These are phyloP conservation scores for Suillus americanus DNA, from an alignment of 768 basidiomycete genomes.

Conservation along the genomic window DNA sequence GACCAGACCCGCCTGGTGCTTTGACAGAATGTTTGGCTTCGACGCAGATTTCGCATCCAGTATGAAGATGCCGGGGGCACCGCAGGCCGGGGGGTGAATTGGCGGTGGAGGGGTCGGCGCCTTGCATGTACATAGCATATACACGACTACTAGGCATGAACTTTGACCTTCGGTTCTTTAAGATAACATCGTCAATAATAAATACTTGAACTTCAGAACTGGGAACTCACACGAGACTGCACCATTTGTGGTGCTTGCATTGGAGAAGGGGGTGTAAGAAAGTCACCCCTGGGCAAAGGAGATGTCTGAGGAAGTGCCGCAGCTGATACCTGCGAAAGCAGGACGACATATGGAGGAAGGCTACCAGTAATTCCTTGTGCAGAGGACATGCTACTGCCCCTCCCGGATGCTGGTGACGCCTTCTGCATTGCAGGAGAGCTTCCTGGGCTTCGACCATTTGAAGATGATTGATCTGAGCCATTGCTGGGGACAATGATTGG, in stretches of 20 bases:
- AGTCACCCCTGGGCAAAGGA: slow-evolving; percentile 8
- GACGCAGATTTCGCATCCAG: slow-evolving; percentile 76
- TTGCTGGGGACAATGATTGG: slow-evolving; percentile 30
- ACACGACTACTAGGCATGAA: slow-evolving; percentile 40
- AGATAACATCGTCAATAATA: slow-evolving; percentile 7
- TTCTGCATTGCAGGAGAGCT: slow-evolving; percentile 22
- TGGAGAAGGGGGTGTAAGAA: slow-evolving; percentile 1
- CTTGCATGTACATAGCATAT: slow-evolving; percentile 53
- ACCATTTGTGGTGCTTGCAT: not conserved
- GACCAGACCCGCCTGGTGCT: slow-evolving; percentile 24
- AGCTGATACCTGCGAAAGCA: slow-evolving; percentile 31
- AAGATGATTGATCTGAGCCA: slow-evolving; percentile 25
- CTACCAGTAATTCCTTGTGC: slow-evolving; percentile 14
- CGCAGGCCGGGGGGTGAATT: slow-evolving; percentile 63
- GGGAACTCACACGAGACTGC: not conserved
- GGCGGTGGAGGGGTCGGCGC: slow-evolving; percentile 59
- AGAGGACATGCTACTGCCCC: slow-evolving; percentile 19
- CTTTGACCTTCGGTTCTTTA: slow-evolving; percentile 11
- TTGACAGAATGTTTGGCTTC: slow-evolving; percentile 46
- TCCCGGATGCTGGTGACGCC: slow-evolving; percentile 23
- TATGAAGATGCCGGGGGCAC: slow-evolving; percentile 73
- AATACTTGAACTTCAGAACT: not conserved
- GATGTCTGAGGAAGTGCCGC: slow-evolving; percentile 11
- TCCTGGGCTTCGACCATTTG: slow-evolving; percentile 21
- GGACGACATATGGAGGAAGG: slow-evolving; percentile 29